These are phyloP conservation scores for Diatrype stigma DNA, from an alignment of 2,329 filamentous ascomycete species.

Conservation along the genomic window DNA sequence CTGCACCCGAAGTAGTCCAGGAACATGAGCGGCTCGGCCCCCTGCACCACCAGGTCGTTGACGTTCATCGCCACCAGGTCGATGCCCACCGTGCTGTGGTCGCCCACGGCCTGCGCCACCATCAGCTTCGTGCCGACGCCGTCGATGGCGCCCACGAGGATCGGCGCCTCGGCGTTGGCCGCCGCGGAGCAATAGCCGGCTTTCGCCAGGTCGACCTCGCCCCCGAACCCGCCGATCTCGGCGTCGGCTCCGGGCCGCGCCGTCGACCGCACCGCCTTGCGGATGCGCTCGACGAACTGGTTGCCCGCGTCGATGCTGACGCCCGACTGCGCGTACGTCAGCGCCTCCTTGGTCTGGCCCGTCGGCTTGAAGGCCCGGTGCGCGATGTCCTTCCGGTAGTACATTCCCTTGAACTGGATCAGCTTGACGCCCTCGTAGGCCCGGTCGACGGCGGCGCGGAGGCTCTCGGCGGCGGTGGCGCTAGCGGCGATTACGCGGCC, in stretches of 20 bases:
- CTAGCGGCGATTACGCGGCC: conserved; percentile 94
- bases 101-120: conserved; percentile 83
- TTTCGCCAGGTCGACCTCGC: conserved; percentile 71
- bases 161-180: conserved; percentile 56
- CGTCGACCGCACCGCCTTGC: conserved; percentile 81
- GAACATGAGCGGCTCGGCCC: conserved; percentile 92
- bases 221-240: conserved; percentile 92
- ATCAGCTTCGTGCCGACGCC: conserved; percentile 96
- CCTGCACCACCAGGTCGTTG: conserved; percentile 94
- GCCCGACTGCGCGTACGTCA: conserved; percentile 91
- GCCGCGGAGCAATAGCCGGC: conserved; percentile 57
- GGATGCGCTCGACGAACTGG: conserved; percentile 87
- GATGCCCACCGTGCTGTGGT: conserved; percentile 92
- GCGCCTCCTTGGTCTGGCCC: conserved; percentile 40
- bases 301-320: conserved; percentile 96
- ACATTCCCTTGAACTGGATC: conserved; percentile 84
- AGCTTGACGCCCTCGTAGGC: conserved; percentile 80
- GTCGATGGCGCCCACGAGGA: conserved; percentile 90
- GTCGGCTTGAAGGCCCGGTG: conserved; percentile 61
- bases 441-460: conserved; percentile 78
- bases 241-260: conserved; percentile 83
- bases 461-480: conserved; percentile 63
- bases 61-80: conserved; percentile 99
- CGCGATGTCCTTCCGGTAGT: conserved; percentile 90
- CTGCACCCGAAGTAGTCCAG: conserved; percentile 97